Evolutionary conservation across 192 early-diverging fungal species (phyloP), one percentile per base, ranked within the genome.

Genomic region (Helicostylum pulchrum): DNA sequence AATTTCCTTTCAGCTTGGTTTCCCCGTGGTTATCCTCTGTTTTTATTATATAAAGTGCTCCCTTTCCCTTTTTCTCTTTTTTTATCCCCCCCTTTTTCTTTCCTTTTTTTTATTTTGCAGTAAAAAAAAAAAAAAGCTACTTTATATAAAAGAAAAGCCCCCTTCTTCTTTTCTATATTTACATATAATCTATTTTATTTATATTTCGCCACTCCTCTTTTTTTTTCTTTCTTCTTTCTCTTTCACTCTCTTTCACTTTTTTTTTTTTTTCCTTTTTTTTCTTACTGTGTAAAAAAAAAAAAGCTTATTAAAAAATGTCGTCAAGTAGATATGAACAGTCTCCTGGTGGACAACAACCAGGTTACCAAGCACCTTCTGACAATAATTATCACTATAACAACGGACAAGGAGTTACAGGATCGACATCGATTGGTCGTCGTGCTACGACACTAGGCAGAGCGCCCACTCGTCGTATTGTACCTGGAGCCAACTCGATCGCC

Each of bases 401-500:
- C 15, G 36, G 21, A 39, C 32, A 59, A 3, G 43, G 43, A 14
- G 21, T 20, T 17, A 43, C 9, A 7, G 46, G 46, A 12, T 14
- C 15, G 3, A 14, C 46, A 48, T 54, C 52, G 7, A 49, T 66
- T 17, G 67, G 67, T 11, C 49, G 68, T 21, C 39, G 61, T 21
- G 21, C 61, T 4, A 70, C 68, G 2, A 73, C 71, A 17, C 46
- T 73, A 30, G 71, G 71, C 15, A 61, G 71, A 46, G 71, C 71
- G 64, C 71, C 71, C 39, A 73, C 66, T 46, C 65, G 71, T 52
- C 71, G 65, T 34, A 73, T 73, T 44, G 65, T 63, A 20, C 71
- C 71, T 15, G 71, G 71, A 15, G 54, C 36, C 30, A 73, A 73
- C 39, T 60, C 61, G 7, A 73, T 73, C 14, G 71, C 71, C 39